Evolutionary conservation across 495 filamentous ascomycete genomes (phyloP).

Genomic region (Letharia columbiana): DNA sequence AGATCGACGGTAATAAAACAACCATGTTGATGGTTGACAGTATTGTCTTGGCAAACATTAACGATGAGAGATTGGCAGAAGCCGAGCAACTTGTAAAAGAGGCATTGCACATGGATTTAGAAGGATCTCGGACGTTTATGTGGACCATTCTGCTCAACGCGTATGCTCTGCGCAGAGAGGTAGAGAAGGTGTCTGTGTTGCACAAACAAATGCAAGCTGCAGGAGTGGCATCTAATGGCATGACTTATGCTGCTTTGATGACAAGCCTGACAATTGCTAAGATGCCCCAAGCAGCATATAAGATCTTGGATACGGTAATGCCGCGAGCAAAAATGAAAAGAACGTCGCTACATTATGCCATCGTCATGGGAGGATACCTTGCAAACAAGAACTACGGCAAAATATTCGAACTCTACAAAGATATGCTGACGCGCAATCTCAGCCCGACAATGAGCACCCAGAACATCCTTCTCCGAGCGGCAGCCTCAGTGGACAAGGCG

Average conservation of each 20-base stretch:
- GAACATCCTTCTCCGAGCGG: constrained; percentile 40
- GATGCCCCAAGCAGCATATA: constrained; percentile 56
- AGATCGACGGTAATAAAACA: constrained; percentile 34
- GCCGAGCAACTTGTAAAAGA: constrained; percentile 55
- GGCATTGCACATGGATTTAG: constrained; percentile 32
- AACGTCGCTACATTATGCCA: constrained; percentile 64
- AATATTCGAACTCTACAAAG: constrained; percentile 44
- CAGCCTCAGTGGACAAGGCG: constrained; percentile 16
- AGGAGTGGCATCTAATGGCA: constrained; percentile 50
- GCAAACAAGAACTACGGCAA: constrained; percentile 39
- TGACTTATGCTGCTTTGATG: constrained; percentile 70
- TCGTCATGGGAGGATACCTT: constrained; percentile 61
- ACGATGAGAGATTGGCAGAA: constrained; percentile 46
- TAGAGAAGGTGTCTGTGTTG: constrained; percentile 50
- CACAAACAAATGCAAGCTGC: constrained; percentile 53
- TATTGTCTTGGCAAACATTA: constrained; percentile 60
- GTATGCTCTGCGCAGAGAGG: constrained; percentile 56
- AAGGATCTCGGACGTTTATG: constrained; percentile 48
- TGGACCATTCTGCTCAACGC: constrained; percentile 72
- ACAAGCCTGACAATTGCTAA: constrained; percentile 52
- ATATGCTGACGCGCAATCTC: constrained; percentile 44
- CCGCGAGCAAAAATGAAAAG: constrained; percentile 47
- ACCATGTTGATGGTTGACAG: constrained; percentile 50
- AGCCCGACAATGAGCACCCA: constrained; percentile 38
- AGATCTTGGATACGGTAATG: constrained; percentile 54